These are phyloP conservation scores for Eucalyptus marginata DNA, from an alignment of 345 rosid genomes.

Conservation along the genomic window DNA sequence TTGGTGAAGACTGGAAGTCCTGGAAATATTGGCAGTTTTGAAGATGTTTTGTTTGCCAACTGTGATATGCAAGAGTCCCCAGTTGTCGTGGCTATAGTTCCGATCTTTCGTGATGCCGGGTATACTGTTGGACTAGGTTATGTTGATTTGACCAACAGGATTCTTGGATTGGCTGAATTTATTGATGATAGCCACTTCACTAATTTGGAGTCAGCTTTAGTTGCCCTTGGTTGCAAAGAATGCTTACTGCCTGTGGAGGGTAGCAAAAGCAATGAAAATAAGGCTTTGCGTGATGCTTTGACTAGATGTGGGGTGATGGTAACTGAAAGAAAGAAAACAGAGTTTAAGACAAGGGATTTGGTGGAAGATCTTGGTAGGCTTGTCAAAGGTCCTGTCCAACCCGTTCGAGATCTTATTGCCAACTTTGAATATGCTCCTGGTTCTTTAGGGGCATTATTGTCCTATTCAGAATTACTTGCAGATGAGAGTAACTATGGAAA, in stretches of 20 bases:
- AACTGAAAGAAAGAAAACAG: conserved; percentile 82
- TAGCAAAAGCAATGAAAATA: conserved; percentile 42
- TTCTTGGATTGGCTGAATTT: conserved; percentile 85
- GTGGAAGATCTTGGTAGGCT: conserved; percentile 80
- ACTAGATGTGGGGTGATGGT: conserved; percentile 71
- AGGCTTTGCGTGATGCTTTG: conserved; percentile 52
- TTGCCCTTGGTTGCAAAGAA: conserved; percentile 93
- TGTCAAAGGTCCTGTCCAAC: conserved; percentile 79
- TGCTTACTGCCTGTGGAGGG: conserved; percentile 79
- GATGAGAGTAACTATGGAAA: conserved; percentile 81
- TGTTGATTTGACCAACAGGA: conserved; percentile 70
- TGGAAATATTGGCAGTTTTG: conserved; percentile 91
- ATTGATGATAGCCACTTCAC: conserved; percentile 94
- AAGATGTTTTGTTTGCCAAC: conserved; percentile 91
- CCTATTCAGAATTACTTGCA: conserved; percentile 75
- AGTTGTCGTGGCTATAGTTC: conserved; percentile 59
- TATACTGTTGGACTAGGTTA: conserved; percentile 75
- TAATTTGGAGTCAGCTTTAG: conserved; percentile 77
- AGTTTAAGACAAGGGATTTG: conserved; percentile 85
- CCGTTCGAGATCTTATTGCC: conserved; percentile 70
- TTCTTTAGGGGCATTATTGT: conserved; percentile 76
- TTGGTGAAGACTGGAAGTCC: conserved; percentile 78
- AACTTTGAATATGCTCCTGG: conserved; percentile 80
- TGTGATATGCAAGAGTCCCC: conserved; percentile 94
- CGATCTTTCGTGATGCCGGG: conserved; percentile 51